phyloP scores from a whole-genome alignment of 116 monocot species.

The Trichopus zeylanicus region DNA sequence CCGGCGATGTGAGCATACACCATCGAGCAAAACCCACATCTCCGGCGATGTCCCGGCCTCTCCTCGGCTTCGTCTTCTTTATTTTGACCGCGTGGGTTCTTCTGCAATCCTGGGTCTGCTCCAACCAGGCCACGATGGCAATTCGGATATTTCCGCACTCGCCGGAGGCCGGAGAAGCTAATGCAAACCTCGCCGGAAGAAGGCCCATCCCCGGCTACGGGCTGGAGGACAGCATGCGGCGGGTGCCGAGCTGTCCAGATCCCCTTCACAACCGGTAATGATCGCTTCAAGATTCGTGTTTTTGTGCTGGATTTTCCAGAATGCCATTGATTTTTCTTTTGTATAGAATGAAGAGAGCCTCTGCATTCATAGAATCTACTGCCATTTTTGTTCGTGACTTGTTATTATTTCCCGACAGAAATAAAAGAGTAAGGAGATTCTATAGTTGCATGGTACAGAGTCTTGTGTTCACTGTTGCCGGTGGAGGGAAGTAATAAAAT shows the following conservation, averaged over 20 bases:
- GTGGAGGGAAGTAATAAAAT: no score
- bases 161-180: not conserved
- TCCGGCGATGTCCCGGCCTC: not conserved
- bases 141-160: not conserved
- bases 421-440: not conserved
- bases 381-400: not conserved
- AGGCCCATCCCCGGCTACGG: not conserved
- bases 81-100: not conserved
- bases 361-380: not conserved
- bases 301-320: not conserved
- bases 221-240: slow-evolving; percentile 26
- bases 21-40: not conserved
- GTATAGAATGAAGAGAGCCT: not conserved
- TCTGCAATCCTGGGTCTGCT: not conserved
- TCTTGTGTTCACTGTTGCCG: no score
- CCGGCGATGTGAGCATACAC: not conserved
- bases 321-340: not conserved
- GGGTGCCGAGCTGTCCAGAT: slow-evolving; percentile 37
- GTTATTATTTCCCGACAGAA: not conserved
- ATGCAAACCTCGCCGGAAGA: slow-evolving; percentile 4
- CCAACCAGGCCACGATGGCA: not conserved
- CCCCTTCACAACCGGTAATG: slow-evolving; percentile 33
- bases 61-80: not conserved
- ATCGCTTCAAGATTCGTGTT: not conserved
- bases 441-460: not conserved